Percentiles rank a stretch among this genome's conserved stretches.
Conservation (phyloP, 345 rosid species). For the Tarenaya hassleriana region DNA sequence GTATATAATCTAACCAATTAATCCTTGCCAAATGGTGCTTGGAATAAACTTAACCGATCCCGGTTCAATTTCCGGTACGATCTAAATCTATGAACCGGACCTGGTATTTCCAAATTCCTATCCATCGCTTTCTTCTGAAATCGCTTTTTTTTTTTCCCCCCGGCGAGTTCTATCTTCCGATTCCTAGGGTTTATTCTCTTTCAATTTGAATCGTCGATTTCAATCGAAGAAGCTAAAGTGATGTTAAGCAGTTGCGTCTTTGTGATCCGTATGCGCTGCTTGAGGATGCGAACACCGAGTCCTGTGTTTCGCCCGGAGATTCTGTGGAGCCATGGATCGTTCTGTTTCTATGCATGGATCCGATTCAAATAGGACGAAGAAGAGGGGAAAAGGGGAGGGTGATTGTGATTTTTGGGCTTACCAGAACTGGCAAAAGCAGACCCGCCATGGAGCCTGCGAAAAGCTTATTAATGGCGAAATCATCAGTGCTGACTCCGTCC, state of each 20-base stretch:
- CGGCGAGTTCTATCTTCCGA: neutral
- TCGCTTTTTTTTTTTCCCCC: conserved; percentile 16
- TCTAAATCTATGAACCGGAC: conserved; percentile 6
- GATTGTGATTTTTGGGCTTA: conserved; percentile 85
- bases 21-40: no score
- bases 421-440: conserved; percentile 81
- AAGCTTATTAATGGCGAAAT: conserved; percentile 89
- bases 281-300: conserved; percentile 31
- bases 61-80: no score
- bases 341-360: conserved; percentile 22
- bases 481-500: conserved; percentile 96
- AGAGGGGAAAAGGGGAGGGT: conserved; percentile 47
- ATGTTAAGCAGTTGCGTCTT: conserved; percentile 33
- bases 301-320: conserved; percentile 31
- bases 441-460: conserved; percentile 88
- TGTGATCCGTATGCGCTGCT: conserved; percentile 38
- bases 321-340: conserved; percentile 28
- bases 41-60: no score
- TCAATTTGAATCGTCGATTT: neutral
- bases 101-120: conserved; percentile 10
- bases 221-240: conserved; percentile 24
- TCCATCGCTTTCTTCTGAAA: no score
- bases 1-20: no score
- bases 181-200: neutral
- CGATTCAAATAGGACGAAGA: conserved; percentile 10